A percentile compares a stretch with the other conserved stretches of the same genome.
Conservation (phyloP, 495 filamentous ascomycete genomes). For the Penicillium maclennaniae region DNA sequence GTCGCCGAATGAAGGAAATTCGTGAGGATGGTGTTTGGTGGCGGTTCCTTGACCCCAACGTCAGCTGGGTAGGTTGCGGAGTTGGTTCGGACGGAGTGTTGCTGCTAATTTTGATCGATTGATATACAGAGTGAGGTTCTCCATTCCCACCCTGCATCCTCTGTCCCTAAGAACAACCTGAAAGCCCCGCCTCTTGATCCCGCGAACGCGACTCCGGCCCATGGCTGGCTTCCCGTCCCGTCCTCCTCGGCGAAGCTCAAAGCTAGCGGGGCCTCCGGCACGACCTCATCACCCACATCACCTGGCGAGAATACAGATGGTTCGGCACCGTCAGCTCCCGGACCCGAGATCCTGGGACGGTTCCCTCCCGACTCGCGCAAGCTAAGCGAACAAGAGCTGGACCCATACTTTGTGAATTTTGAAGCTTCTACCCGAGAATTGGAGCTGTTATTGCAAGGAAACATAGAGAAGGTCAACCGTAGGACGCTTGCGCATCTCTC, state of each 20-base stretch:
- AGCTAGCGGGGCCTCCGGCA: conserved; percentile 40
- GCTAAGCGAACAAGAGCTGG: conserved; percentile 82
- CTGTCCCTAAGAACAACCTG: conserved; percentile 87
- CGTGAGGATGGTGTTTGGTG: conserved; percentile 94
- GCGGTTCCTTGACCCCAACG: conserved; percentile 95
- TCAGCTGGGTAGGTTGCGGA: conserved; percentile 76
- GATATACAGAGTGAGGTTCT: conserved; percentile 76
- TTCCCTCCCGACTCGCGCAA: conserved; percentile 77
- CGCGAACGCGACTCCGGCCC: conserved; percentile 83
- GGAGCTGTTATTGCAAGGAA: conserved; percentile 79
- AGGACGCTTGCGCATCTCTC: conserved; percentile 81
- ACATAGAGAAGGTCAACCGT: conserved; percentile 93
- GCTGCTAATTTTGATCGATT: background rate
- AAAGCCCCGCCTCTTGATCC: conserved; percentile 91
- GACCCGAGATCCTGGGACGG: conserved; percentile 64
- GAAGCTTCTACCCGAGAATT: conserved; percentile 84
- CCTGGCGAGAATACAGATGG: conserved; percentile 44
- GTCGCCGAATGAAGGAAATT: conserved; percentile 87
- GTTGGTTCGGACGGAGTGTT: background rate
- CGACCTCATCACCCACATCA: conserved; percentile 49
- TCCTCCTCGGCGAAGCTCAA: conserved; percentile 81
- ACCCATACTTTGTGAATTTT: conserved; percentile 91
- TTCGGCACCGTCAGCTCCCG: conserved; percentile 50
- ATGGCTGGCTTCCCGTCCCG: conserved; percentile 83
- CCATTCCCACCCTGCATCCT: conserved; percentile 81